Conservation (phyloP, 805 yeast species). For the Saturnispora sanitii region DNA sequence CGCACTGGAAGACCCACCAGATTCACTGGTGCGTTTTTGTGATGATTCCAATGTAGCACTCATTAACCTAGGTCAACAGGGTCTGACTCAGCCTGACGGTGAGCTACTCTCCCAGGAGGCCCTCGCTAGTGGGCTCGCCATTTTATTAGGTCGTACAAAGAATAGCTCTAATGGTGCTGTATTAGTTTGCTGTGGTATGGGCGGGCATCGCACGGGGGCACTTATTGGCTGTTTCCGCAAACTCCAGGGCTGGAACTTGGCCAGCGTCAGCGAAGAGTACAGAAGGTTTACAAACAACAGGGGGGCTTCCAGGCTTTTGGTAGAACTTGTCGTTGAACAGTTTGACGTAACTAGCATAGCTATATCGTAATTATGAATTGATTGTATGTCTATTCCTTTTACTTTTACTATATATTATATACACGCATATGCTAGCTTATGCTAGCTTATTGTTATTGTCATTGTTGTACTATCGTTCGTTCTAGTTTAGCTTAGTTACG, state of each 20-base stretch:
- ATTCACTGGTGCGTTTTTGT: constrained; percentile 73
- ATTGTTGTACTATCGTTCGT: too few relatives aligned
- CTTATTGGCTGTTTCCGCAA: constrained; percentile 89
- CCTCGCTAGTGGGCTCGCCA: constrained; percentile 46
- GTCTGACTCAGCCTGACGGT: constrained; percentile 40
- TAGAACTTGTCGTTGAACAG: constrained; percentile 79
- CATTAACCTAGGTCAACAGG: too few relatives aligned
- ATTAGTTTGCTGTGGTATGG: constrained; percentile 96
- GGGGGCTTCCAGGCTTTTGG: constrained; percentile 78
- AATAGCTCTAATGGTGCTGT: too few relatives aligned
- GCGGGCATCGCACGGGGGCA: constrained; percentile 94
- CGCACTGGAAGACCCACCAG: constrained; percentile 92
- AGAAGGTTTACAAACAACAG: constrained; percentile 86
- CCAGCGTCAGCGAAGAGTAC: constrained; percentile 87
- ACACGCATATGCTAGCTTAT: too few relatives aligned
- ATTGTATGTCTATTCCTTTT: too few relatives aligned
- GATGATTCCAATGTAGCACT: constrained; percentile 60
- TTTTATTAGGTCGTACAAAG: too few relatives aligned
- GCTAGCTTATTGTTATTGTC: too few relatives aligned
- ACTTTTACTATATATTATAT: too few relatives aligned
- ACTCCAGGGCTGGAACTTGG: constrained; percentile 95
- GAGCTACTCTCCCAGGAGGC: not conserved
- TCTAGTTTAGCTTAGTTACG: too few relatives aligned
- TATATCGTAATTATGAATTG: not conserved
- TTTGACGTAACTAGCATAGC: constrained; percentile 39